A percentile compares a stretch with the other conserved stretches of the same genome.
phyloP scores from a whole-genome alignment of 2,329 filamentous ascomycete species.

The Decorospora gaudefroyi region DNA sequence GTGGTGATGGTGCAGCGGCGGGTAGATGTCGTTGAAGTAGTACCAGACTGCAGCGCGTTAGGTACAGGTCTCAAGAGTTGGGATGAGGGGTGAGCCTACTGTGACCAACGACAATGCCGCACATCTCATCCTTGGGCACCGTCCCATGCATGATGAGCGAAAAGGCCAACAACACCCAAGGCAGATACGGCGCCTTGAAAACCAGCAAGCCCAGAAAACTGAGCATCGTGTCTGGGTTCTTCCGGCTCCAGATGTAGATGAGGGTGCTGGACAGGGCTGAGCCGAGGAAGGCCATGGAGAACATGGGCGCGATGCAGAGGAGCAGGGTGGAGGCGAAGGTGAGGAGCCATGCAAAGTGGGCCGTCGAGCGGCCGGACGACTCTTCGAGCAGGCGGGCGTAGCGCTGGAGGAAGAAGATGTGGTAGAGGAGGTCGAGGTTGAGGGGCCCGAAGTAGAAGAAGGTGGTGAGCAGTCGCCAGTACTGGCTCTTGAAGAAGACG shows the following conservation, averaged over 20 bases:
- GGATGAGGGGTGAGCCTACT: constrained; percentile 45
- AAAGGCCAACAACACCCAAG: constrained; percentile 94
- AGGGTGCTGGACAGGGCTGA: constrained; percentile 88
- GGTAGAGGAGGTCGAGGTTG: constrained; percentile 91
- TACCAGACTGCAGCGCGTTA: constrained; percentile 71
- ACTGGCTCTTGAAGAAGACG: constrained; percentile 93
- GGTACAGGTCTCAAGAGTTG: background rate
- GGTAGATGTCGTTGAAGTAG: constrained; percentile 97
- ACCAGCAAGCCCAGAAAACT: constrained; percentile 85
- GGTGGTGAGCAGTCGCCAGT: constrained; percentile 94
- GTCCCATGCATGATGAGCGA: constrained; percentile 87
- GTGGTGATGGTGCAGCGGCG: constrained; percentile 81
- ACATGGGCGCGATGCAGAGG: constrained; percentile 79
- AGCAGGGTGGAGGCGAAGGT: constrained; percentile 81
- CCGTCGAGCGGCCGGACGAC: constrained; percentile 85
- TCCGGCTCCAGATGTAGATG: constrained; percentile 96
- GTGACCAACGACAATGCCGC: constrained; percentile 92
- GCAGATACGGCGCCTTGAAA: constrained; percentile 91
- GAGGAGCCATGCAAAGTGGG: constrained; percentile 93
- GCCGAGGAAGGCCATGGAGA: constrained; percentile 93
- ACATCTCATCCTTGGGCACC: constrained; percentile 93
- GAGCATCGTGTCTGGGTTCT: constrained; percentile 88
- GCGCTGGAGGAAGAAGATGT: constrained; percentile 96
- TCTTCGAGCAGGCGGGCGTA: constrained; percentile 96
- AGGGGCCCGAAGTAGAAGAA: constrained; percentile 98